Base-by-base conservation (phyloP, 2,329 filamentous ascomycete species). In the Cordyceps cateniannulata region DNA sequence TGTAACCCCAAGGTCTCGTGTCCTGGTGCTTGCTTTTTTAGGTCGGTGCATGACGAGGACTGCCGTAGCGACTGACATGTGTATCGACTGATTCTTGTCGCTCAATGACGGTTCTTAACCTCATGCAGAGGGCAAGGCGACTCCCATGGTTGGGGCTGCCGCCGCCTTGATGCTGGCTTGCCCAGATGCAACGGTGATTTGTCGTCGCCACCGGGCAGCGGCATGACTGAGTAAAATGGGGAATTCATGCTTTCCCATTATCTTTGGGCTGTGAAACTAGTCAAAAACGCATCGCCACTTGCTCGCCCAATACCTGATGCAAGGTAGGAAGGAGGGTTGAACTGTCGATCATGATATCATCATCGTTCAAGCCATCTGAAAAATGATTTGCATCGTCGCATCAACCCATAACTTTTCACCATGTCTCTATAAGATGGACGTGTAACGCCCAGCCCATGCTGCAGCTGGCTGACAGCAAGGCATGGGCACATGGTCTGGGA, bases 271-370 rank as follows among this genome's bases (percentile, higher is more conserved):
- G 42, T 10, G 7, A 56, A 47, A 42, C 3, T 44, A 25, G 6
- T n/a, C 14, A 57, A 57, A 57, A n/a, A 14, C 7, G 44, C 42
- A 57, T 57, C n/a, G n/a, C n/a, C n/a, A n/a, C n/a, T n/a, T n/a
- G n/a, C 8, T 27, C 25, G 8, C 44, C 29, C 42, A 48, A 16
- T 3, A 5, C 16, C 12, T 22, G 18, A 35, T 29, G 27, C n/a
- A 40, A 4, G 22, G 16, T 29, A 40, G 3, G 16, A 12, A 32
- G 16, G 24, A 32, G 16, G 24, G 29, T 22, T 3, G 9, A 9
- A 8, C 5, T 18, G 55, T 10, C 22, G 32, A 58, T 58, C 45
- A 58, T 58, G 55, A 58, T 58, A 50, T 42, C 35, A 58, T 50
- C 45, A 42, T 50, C 10, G 22, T 29, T 29, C 16, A 49, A 44